Evolutionary conservation across 371 early-diverging fungal species (phyloP).

Genomic region (Rhizoclosmatium hyalinum): DNA sequence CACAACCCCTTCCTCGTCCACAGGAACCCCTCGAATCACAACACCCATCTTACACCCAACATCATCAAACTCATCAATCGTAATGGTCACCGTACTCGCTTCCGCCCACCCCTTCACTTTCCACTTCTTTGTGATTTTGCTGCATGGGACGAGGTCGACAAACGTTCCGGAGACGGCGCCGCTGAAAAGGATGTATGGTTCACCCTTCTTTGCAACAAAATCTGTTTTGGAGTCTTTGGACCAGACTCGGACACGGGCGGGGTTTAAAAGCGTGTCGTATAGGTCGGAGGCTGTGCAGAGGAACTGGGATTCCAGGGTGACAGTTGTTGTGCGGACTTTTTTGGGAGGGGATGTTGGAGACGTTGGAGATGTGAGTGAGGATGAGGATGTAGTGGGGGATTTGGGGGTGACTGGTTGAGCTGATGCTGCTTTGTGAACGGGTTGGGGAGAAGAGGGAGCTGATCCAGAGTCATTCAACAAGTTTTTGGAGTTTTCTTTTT

Average conservation of each 20-base stretch:
- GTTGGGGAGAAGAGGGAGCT: no score
- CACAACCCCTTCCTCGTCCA: conserved; percentile 5
- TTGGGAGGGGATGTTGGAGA: neutral
- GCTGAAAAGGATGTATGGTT: neutral
- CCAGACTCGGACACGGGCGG: conserved; percentile 11
- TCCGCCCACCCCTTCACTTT: conserved; percentile 6
- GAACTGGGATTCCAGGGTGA: conserved; percentile 7
- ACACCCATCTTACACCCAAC: neutral
- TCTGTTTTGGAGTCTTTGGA: neutral
- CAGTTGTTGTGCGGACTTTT: neutral
- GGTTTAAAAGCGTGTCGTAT: conserved; percentile 22
- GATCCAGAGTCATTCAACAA: neutral
- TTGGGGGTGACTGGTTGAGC: conserved; percentile 75
- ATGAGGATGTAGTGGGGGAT: conserved; percentile 58
- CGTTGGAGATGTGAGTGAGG: neutral
- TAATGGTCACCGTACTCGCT: neutral
- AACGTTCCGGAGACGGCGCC: neutral
- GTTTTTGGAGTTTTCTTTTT: conserved; percentile 20
- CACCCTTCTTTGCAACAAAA: neutral
- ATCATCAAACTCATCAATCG: conserved; percentile 10
- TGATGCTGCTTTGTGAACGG: neutral
- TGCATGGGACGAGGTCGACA: conserved; percentile 18
- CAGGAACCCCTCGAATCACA: conserved; percentile 3
- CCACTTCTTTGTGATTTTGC: conserved; percentile 13
- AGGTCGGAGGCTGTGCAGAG: conserved; percentile 13